These are phyloP conservation scores for Mortierella sp. DNA, from an alignment of 371 early-diverging fungal species.

Conservation along the genomic window DNA sequence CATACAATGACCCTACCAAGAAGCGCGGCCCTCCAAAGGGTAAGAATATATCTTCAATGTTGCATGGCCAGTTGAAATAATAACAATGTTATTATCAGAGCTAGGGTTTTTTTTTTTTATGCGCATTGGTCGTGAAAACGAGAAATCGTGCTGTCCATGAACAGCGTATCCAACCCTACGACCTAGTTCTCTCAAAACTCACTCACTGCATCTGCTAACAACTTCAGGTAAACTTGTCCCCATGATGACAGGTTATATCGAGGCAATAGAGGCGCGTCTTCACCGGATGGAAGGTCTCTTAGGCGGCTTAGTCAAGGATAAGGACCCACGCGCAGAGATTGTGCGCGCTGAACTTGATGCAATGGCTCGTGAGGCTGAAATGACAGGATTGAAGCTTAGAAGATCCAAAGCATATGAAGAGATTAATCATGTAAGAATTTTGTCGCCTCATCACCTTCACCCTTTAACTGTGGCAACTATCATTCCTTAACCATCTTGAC, in stretches of 20 bases:
- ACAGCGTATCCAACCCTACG: neutral
- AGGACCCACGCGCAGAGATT: conserved; percentile 75
- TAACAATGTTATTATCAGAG: too few relatives aligned
- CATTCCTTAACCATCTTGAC: neutral
- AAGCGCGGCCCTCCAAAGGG: conserved; percentile 74
- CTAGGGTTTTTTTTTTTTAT: neutral
- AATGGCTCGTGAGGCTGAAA: conserved; percentile 56
- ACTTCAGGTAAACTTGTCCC: conserved; percentile 35
- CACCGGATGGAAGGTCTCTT: conserved; percentile 75
- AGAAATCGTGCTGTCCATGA: neutral
- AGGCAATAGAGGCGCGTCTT: conserved; percentile 77
- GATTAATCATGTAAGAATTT: conserved; percentile 45
- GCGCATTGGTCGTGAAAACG: neutral
- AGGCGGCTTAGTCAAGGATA: conserved; percentile 72
- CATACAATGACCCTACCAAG: conserved; percentile 56
- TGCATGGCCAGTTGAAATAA: neutral
- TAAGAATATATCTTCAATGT: conserved; percentile 10
- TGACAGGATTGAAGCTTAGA: conserved; percentile 52
- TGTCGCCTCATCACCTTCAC: neutral
- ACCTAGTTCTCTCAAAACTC: conserved; percentile 23
- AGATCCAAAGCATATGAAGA: conserved; percentile 55
- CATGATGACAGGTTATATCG: conserved; percentile 71
- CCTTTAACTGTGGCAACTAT: neutral
- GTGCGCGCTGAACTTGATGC: conserved; percentile 71
- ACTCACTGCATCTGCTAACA: conserved; percentile 41